Evolutionary conservation across 2,329 filamentous ascomycete species (phyloP), one percentile per base, ranked within the genome.

Genomic region (Epichloe sylvatica): DNA sequence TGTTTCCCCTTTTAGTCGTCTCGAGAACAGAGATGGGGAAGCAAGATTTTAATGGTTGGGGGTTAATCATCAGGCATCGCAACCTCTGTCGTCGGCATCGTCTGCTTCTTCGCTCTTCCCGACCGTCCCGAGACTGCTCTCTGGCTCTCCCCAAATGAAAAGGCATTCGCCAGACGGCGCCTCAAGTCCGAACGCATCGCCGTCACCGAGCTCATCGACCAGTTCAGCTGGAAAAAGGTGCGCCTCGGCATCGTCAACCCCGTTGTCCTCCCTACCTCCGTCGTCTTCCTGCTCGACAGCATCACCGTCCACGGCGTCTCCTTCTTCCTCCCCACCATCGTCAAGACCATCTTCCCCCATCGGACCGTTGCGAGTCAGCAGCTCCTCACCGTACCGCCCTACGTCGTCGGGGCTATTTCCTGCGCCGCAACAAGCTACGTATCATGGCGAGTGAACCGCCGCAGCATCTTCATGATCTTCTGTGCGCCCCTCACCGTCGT

Each of bases 291-390:
- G 1, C 71, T 84, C 51, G 70, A 80, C 69, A 83, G 81, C 63
- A 78, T 87, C 60, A 86, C 83, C 0, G 83, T 86, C 1, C 81
- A 86, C 59, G 83, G 83, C 4, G 70, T 86, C 2, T 78, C 78
- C 2, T 85, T 86, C 70, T 88, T 87, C 65, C 67, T 76, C 0
- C 83, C 83, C 0, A 86, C 82, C 0, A 86, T 88, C 53, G 80
- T 87, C 40, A 65, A 67, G 41, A 83, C 76, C 5, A 86, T 86
- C 61, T 86, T 84, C 59, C 81, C 81, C 0, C 56, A 71, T 3
- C 64, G 68, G 49, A 70, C 68, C 13, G 73, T 79, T 8, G 67
- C 84, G 25, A 72, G 68, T 11, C 79, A 85, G 61, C 83, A 87
- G 64, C 75, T 86, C 0, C 75, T 75, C 55, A 86, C 82, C 0